Evolutionary conservation across 169 alveolate genomes (phyloP), one percentile per base, ranked within the genome.

Genomic region (Eimeria necatrix): DNA sequence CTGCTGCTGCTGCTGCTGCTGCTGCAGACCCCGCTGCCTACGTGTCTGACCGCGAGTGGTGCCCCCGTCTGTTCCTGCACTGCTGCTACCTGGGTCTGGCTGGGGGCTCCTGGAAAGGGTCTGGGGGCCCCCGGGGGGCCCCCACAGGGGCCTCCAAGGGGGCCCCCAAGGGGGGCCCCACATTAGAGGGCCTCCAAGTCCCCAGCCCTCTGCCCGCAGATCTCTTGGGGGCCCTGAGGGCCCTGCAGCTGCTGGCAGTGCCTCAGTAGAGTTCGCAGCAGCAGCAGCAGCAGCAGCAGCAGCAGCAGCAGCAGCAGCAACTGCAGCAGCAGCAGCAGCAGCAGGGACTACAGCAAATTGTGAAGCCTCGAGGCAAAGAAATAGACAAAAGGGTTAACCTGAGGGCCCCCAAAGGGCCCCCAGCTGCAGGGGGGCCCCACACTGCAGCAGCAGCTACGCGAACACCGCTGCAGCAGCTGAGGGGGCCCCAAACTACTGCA

Each of bases 1-100:
- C 73, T 61, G 73, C 73, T 61, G 73, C n/a, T 61, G 73, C 73
- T 61, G 73, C 73, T 61, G 73, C 73, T 61, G 73, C n/a, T 61
- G 73, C 73, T 61, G 73, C 73, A 18, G 73, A 14, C n/a, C 51
- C 81, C 41, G n/a, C 81, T 71, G 48, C 81, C 6, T 71, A 71
- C 48, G 5, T 71, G 18, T 18, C 9, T n/a, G 81, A 71, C 12
- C 51, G 12, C 81, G 14, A 14, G 12, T 71, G 81, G 81, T 71
- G 81, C 41, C 81, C 81, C 81, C 81, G 81, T 24, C 48, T 71
- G 49, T 71, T 71, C 12, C 81, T 71, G 9, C 81, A 71, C 49
- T 71, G 81, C 22, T 71, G 46, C 41, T 71, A 71, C 22, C 81
- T 71, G 10, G 81, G 81, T 5, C 4, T 5, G 3, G 53, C 22